phyloP scores from a whole-genome alignment of 495 filamentous ascomycete species.

The Aspergillus bridgeri region DNA sequence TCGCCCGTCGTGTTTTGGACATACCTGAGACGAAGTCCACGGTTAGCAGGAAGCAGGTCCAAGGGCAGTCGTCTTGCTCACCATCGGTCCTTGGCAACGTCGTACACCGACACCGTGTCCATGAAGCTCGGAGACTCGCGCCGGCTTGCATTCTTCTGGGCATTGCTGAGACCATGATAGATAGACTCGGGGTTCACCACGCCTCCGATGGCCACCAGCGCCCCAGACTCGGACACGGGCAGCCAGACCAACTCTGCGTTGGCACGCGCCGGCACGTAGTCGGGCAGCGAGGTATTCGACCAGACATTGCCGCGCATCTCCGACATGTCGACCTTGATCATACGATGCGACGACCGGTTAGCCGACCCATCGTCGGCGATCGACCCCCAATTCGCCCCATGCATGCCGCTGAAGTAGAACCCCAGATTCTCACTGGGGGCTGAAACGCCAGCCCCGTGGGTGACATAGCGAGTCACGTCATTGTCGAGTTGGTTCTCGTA shows the following conservation, averaged over 20 bases:
- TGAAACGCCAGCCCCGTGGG: constrained; percentile 59
- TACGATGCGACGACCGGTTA: constrained; percentile 32
- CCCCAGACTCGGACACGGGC: constrained; percentile 59
- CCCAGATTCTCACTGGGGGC: constrained; percentile 69
- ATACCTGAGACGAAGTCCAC: no score
- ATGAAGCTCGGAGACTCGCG: constrained; percentile 58
- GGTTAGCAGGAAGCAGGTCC: no score
- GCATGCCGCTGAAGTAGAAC: constrained; percentile 69
- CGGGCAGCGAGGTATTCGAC: constrained; percentile 54
- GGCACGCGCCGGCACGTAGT: constrained; percentile 49
- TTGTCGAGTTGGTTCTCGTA: constrained; percentile 30
- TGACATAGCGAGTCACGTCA: constrained; percentile 58
- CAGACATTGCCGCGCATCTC: constrained; percentile 47
- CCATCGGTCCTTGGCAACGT: constrained; percentile 55
- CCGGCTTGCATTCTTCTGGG: constrained; percentile 43
- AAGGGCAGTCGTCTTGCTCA: no score
- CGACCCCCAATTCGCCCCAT: constrained; percentile 39
- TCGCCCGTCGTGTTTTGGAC: constrained; percentile 57
- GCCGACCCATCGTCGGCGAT: constrained; percentile 36
- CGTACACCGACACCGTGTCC: constrained; percentile 64
- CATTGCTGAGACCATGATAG: constrained; percentile 21
- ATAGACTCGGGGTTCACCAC: constrained; percentile 50
- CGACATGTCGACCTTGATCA: constrained; percentile 62
- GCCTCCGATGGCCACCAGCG: constrained; percentile 66
- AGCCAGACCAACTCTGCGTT: constrained; percentile 68